A percentile compares a stretch with the other conserved stretches of the same genome.
Conservation (phyloP, 2,329 filamentous ascomycete species). For the Hirsutella thompsonii region DNA sequence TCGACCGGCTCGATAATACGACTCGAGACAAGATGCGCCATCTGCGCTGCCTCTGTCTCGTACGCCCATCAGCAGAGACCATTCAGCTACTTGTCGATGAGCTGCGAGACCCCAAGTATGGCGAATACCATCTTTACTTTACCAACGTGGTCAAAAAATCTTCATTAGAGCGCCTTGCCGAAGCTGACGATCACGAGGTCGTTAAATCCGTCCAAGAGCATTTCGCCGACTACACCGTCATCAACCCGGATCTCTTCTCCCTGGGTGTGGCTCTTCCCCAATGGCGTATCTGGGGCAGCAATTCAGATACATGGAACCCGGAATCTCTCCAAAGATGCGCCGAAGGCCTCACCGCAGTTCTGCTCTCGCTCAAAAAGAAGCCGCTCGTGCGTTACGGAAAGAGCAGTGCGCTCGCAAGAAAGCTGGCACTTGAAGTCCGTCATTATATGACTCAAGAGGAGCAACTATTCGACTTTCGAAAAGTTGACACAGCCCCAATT, state of each 20-base stretch:
- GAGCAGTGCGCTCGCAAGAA: conserved; percentile 81
- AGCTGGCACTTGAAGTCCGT: conserved; percentile 81
- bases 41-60: conserved; percentile 81
- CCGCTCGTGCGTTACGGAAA: conserved; percentile 88
- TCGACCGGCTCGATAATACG: conserved; percentile 84
- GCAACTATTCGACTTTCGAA: conserved; percentile 90
- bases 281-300: conserved; percentile 68
- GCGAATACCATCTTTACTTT: conserved; percentile 94
- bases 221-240: conserved; percentile 89
- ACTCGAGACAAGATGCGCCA: conserved; percentile 96
- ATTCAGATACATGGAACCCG: conserved; percentile 79
- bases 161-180: conserved; percentile 80
- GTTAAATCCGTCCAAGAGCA: conserved; percentile 90
- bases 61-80: conserved; percentile 83
- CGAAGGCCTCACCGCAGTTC: conserved; percentile 72
- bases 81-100: conserved; percentile 93
- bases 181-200: conserved; percentile 95
- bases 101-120: conserved; percentile 89
- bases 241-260: conserved; percentile 89
- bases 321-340: conserved; percentile 77
- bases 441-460: conserved; percentile 94
- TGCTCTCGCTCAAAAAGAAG: conserved; percentile 91
- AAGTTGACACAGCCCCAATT: conserved; percentile 88
- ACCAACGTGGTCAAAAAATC: conserved; percentile 98
- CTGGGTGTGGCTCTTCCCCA: conserved; percentile 60